Evolutionary conservation across 2,329 filamentous ascomycete species (phyloP), one percentile per base, ranked within the genome.

Genomic region (Calonectria pteridis): DNA sequence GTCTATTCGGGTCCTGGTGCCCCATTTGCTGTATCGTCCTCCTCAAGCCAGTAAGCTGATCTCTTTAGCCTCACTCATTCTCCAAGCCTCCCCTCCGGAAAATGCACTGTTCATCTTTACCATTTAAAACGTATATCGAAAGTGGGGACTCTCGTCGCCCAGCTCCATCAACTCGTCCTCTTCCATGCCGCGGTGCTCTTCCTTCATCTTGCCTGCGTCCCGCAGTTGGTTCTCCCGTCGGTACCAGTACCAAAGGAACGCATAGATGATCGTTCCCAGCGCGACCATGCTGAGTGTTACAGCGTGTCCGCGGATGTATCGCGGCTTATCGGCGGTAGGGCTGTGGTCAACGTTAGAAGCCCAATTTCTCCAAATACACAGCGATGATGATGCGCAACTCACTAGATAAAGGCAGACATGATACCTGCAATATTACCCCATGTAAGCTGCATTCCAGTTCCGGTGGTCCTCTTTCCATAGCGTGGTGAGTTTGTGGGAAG

Each of bases 401-500:
- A 85, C 84, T 89, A 89, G 68, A 94, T 91, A 78, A 94, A 95
- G 0, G 93, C 91, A 4, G 92, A 89, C 91, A 95, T 93, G 76
- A 95, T 93, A 3, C 94, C 94, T 14, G 91, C 89, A 20, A 88
- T 87, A 76, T 95, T 95, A 3, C 93, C 93, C 67, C 93, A 88
- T 0, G 91, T 94, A 43, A 95, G 85, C 81, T 95, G 93, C 81
- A 95, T 81, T 0, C 93, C 94, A 1, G 91, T 94, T 0, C 92
- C 93, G 0, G 93, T 93, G 0, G 93, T 93, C 37, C 94, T 87
- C 83, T 95, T 96, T 13, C 93, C 94, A 77, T 95, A 96, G 10
- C 94, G 88, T 1, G 94, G 94, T 20, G 90, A 89, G 73, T 95
- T 95, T 23, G 89, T 92, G 0, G 93, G 89, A 49, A 93, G 78